Percentiles rank a stretch among this genome's conserved stretches.
Evolutionary conservation across 306 rosid species (phyloP).

Genomic region (Dryas alaskensis): DNA sequence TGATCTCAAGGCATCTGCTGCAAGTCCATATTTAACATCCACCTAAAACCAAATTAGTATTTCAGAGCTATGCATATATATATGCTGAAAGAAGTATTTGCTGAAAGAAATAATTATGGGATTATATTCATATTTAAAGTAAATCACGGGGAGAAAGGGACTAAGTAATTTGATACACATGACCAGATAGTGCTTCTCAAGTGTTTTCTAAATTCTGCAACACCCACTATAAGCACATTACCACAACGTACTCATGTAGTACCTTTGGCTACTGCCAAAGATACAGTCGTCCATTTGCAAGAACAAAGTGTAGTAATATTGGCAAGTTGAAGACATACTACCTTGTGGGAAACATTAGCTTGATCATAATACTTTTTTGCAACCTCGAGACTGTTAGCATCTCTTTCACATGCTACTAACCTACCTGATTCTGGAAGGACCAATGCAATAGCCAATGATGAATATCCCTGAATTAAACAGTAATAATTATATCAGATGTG

Average conservation of each 20-base stretch:
- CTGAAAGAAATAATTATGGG: background rate
- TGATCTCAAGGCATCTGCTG: conserved; percentile 62
- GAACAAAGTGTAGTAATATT: background rate
- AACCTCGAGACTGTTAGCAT: conserved; percentile 69
- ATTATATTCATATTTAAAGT: background rate
- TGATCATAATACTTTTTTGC: conserved; percentile 71
- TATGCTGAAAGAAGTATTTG: conserved; percentile 4
- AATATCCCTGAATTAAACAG: conserved; percentile 70
- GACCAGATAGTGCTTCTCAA: background rate
- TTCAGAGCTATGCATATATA: conserved; percentile 2
- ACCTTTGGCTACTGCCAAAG: background rate
- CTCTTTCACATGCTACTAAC: conserved; percentile 89
- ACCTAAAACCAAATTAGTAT: conserved; percentile 45
- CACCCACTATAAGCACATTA: background rate
- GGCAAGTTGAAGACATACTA: conserved; percentile 31
- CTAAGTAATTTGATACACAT: background rate
- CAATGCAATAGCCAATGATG: conserved; percentile 82
- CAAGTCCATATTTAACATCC: conserved; percentile 74
- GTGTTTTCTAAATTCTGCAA: background rate
- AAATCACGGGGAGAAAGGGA: background rate
- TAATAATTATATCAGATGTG: background rate
- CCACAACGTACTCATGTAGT: background rate
- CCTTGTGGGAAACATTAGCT: conserved; percentile 91
- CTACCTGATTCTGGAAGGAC: conserved; percentile 87
- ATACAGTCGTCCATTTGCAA: background rate